Base-by-base conservation (phyloP, 768 basidiomycete species). In the Albatrellus ellisii region DNA sequence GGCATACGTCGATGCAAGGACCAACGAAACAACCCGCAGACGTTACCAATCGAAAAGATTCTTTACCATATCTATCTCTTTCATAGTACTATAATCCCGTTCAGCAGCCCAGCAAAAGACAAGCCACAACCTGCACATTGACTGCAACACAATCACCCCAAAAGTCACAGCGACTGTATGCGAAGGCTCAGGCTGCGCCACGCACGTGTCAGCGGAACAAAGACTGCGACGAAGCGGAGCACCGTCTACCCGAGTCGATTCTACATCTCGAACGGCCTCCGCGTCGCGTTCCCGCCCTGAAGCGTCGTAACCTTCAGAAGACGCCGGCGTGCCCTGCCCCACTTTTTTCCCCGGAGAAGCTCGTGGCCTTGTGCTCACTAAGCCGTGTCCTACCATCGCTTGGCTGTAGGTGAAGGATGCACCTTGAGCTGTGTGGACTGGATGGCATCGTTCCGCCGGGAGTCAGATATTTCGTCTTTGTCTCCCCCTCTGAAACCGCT, bases 231-330 rank as follows among this genome's bases (percentile, higher is more conserved):
- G 33, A 10, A 10, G 21, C n/a, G 57, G 66, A 39, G 37, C 73
- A 73, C 62, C 65, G 50, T 77, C 76, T 24, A 77, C 65, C 77
- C 75, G n/a, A 77, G 56, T 72, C 73, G 77, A 52, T 77, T 75
- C 49, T 77, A 75, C 1, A 68, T 70, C 54, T 77, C 74, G 9
- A 79, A 60, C 10, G 61, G 59, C 51, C 75, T 76, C 28, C 61
- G 54, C 14, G 60, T 60, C 3, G 58, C 65, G 46, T 73, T 63
- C 4, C 62, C 63, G 44, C 73, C 73, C 36, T 62, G 59, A 25
- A 77, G 55, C 22, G 66, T 59, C 37, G 72, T 56, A 45, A 67
- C 66, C 2, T 56, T 62, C 0, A 65, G 68, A 6, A 74, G 62
- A 36, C 59, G 57, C 73, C 72, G 76, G 1, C 75, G 62, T 8